Conservation (phyloP, 257 asterid species). For the Orobanche coerulescens region DNA sequence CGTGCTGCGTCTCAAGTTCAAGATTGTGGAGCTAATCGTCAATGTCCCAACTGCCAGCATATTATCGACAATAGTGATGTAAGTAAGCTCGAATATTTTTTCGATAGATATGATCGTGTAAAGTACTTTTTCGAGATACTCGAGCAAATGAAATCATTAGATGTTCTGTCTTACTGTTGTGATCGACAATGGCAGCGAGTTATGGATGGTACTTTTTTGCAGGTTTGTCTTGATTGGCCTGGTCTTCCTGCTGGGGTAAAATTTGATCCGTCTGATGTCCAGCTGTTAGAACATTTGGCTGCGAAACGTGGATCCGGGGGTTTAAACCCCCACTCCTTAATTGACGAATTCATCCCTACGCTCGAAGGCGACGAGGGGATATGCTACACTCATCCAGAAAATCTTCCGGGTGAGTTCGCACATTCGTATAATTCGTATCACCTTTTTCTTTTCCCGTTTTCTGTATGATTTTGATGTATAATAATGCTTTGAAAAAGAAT, state of each 20-base stretch:
- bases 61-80: slow-evolving; percentile 62
- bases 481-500: background rate
- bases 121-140: too few relatives aligned
- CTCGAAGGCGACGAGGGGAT: slow-evolving; percentile 67
- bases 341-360: slow-evolving; percentile 83
- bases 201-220: slow-evolving; percentile 14
- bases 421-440: background rate
- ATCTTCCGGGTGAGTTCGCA: slow-evolving; percentile 74
- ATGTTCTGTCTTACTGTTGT: too few relatives aligned
- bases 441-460: too few relatives aligned
- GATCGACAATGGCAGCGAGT: background rate
- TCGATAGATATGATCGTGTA: background rate
- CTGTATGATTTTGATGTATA: background rate
- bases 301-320: slow-evolving; percentile 56
- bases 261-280: slow-evolving; percentile 83
- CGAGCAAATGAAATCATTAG: too few relatives aligned
- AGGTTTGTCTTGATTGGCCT: slow-evolving; percentile 71
- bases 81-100: slow-evolving; percentile 45
- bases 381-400: slow-evolving; percentile 88
- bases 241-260: slow-evolving; percentile 83
- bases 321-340: slow-evolving; percentile 43
- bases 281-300: slow-evolving; percentile 73
- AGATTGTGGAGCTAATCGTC: slow-evolving; percentile 58
- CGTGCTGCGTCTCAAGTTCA: slow-evolving; percentile 43
- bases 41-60: slow-evolving; percentile 63